Base-by-base conservation (phyloP, 169 alveolate genomes). In the Eimeria tenella region DNA sequence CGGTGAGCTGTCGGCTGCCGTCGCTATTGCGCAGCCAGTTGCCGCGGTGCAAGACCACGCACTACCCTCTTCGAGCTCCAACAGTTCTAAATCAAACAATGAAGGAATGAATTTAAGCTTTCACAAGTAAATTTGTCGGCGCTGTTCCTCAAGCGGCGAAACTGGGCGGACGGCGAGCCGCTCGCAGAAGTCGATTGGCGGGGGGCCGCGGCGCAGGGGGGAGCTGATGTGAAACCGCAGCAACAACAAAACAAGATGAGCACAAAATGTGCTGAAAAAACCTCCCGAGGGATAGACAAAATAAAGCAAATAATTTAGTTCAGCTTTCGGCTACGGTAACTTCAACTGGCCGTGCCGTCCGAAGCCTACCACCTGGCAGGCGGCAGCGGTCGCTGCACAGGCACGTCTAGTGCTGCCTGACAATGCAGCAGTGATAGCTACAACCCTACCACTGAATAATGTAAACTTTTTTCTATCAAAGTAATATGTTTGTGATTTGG, bases 251-350 rank as follows among this genome's bases (percentile, higher is more conserved):
- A 68, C 77, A 68, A 68, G 42, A 68, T 68, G 77, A 68, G 77
- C 77, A n/a, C 77, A 68, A 68, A n/a, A 17, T 13, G 77, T 17
- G 77, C 77, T 7, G 31, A 11, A n/a, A 68, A 68, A 11, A 68
- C n/a, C n/a, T n/a, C 77, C n/a, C 31, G n/a, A 68, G n/a, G 31
- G 77, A n/a, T 68, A 68, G 77, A 68, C 77, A 68, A 68, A 68
- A 68, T n/a, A 10, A 68, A 23, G 77, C 31, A 68, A 68, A 13
- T 68, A 13, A 17, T n/a, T 7, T 23, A 17, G 77, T 68, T n/a
- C 31, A 68, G 77, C 77, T 11, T 15, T n/a, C 9, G 77, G 11
- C n/a, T 8, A 68, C 77, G 31, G 77, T 23, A 10, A 11, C 19
- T 23, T 23, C n/a, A 8, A 11, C 11, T 10, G 31, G 77, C 77